Conservation (phyloP, 2,329 filamentous ascomycete species). For the Cytospora schulzeri region DNA sequence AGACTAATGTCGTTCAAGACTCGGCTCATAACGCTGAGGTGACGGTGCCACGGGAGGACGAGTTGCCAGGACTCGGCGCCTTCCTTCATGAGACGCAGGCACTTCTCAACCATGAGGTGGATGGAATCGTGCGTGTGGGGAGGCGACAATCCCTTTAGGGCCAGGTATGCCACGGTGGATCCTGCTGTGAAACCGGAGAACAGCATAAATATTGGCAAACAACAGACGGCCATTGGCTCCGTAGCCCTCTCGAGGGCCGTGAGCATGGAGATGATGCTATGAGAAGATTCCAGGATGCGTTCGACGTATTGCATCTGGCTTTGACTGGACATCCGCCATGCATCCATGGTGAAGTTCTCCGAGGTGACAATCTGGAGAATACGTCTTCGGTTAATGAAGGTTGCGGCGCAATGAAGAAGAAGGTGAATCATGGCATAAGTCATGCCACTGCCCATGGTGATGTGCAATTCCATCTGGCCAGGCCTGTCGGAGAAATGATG, state of each 20-base stretch:
- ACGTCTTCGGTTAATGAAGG: slow-evolving; percentile 62
- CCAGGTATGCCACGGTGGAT: slow-evolving; percentile 63
- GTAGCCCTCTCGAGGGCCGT: slow-evolving; percentile 57
- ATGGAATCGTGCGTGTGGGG: slow-evolving; percentile 59
- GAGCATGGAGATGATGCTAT: slow-evolving; percentile 59
- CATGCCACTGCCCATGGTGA: slow-evolving; percentile 65
- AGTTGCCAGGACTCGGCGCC: slow-evolving; percentile 62
- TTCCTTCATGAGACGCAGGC: slow-evolving; percentile 60
- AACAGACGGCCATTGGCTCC: slow-evolving; percentile 61
- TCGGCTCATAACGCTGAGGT: slow-evolving; percentile 63
- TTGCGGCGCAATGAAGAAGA: slow-evolving; percentile 61
- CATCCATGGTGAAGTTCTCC: slow-evolving; percentile 54
- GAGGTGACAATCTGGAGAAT: slow-evolving; percentile 60
- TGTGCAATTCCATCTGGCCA: slow-evolving; percentile 62
- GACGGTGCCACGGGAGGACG: slow-evolving; percentile 61
- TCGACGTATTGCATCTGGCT: slow-evolving; percentile 56
- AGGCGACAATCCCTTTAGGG: slow-evolving; percentile 62
- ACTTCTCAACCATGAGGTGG: slow-evolving; percentile 58
- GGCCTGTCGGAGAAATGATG: slow-evolving; percentile 64
- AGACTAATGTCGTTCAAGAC: slow-evolving; percentile 58
- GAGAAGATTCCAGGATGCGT: slow-evolving; percentile 59
- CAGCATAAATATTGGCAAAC: slow-evolving; percentile 65
- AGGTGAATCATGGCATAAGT: slow-evolving; percentile 66
- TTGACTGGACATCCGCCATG: slow-evolving; percentile 53
- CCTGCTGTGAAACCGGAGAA: slow-evolving; percentile 64